These are phyloP conservation scores for Oryza meyeriana DNA, from an alignment of 176 grass and related monocot genomes.

Conservation along the genomic window DNA sequence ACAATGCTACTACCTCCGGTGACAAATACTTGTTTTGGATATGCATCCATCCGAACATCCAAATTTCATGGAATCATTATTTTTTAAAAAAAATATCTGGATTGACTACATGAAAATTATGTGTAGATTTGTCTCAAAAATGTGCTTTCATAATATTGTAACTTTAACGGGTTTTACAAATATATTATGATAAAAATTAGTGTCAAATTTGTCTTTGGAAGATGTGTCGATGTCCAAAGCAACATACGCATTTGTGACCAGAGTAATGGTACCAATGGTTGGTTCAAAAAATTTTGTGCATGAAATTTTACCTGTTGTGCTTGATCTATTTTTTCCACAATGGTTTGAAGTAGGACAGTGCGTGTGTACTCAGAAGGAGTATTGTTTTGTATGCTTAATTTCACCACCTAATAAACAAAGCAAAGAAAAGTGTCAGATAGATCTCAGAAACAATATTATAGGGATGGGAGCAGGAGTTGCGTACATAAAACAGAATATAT, in stretches of 20 bases:
- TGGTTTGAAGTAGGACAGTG: constrained; percentile 60
- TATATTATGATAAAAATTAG: not conserved
- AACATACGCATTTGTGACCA: no score
- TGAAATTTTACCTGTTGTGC: constrained; percentile 42
- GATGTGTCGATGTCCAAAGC: not conserved
- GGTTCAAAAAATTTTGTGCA: no score
- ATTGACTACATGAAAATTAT: not conserved
- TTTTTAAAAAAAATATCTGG: no score
- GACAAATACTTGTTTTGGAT: not conserved
- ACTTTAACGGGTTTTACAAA: not conserved
- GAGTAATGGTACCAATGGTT: no score
- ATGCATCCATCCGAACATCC: not conserved
- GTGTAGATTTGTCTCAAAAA: not conserved
- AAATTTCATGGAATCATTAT: not conserved
- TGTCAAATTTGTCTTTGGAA: not conserved
- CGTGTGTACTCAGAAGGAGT: constrained; percentile 76
- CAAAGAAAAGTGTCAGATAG: not conserved
- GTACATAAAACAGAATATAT: not conserved
- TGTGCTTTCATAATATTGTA: not conserved
- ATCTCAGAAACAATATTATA: not conserved
- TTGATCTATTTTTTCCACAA: constrained; percentile 61
- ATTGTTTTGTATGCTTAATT: constrained; percentile 82
- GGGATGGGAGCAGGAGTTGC: not conserved
- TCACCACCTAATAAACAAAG: constrained; percentile 51
- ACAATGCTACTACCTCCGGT: not conserved